phyloP scores from a whole-genome alignment of 2,329 filamentous ascomycete species.

The Ceratocystis lukuohia region DNA sequence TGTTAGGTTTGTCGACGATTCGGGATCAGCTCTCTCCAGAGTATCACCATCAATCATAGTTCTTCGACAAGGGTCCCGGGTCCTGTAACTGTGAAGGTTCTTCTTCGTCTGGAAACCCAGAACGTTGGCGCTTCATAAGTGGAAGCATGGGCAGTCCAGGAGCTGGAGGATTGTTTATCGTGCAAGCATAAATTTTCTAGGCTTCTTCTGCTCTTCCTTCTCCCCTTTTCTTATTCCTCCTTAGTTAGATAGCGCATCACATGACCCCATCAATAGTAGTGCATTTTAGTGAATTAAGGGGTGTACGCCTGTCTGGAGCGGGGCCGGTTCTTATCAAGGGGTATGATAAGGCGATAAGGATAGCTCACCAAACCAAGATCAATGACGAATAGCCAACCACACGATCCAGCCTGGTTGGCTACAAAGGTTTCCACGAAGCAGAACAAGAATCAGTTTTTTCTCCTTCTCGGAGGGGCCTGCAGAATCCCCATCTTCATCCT shows the following conservation, averaged over 20 bases:
- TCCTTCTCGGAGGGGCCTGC: neutral
- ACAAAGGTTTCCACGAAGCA: neutral
- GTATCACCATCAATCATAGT: no score
- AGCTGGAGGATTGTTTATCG: neutral
- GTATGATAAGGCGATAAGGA: neutral
- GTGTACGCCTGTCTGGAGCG: neutral
- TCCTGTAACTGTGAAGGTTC: neutral
- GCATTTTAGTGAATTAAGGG: neutral
- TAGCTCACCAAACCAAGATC: neutral
- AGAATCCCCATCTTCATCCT: neutral
- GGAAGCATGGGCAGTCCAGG: neutral
- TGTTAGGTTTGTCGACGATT: no score
- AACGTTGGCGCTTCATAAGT: neutral
- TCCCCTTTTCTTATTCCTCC: no score
- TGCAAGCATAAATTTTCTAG: neutral
- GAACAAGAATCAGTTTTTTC: neutral
- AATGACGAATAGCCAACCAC: neutral
- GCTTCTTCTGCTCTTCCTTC: neutral
- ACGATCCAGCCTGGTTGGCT: neutral
- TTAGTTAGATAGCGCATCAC: neutral
- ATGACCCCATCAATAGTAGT: neutral
- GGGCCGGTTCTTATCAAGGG: constrained; percentile 5
- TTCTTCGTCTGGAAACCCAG: neutral
- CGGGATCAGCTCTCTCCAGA: no score
- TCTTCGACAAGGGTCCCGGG: no score